A percentile compares a stretch with the other conserved stretches of the same genome.
Evolutionary conservation across 176 grass and related monocot genomes (phyloP).

Genomic region (Juncus effusus): DNA sequence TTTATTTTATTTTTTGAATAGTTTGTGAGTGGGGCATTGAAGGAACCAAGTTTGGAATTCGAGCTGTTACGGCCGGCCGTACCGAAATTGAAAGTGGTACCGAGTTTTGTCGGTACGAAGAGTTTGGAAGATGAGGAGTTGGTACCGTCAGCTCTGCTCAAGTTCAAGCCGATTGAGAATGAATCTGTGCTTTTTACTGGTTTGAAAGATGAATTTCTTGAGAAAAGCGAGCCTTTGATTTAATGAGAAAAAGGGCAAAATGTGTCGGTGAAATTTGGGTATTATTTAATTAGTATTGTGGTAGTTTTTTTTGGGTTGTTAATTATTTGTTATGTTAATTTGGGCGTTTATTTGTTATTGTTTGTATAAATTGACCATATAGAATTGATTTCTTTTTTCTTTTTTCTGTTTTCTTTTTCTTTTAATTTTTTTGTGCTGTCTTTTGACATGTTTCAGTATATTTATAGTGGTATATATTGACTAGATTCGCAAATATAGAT

Average conservation of each 20-base stretch:
- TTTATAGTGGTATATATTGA: too few species aligned
- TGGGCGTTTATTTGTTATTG: too few species aligned
- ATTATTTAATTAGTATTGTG: neutral
- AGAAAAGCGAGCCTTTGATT: conserved; percentile 49
- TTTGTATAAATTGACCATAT: neutral
- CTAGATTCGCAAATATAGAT: too few species aligned
- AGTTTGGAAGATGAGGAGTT: conserved; percentile 70
- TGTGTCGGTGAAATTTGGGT: too few species aligned
- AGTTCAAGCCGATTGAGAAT: conserved; percentile 69
- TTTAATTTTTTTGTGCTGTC: too few species aligned
- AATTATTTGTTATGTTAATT: neutral
- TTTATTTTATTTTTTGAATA: conserved; percentile 28
- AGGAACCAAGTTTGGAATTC: conserved; percentile 74
- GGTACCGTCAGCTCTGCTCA: conserved; percentile 68
- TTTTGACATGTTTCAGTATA: too few species aligned
- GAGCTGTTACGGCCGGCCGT: conserved; percentile 57
- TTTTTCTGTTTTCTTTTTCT: too few species aligned
- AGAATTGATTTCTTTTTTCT: too few species aligned
- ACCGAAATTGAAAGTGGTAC: conserved; percentile 46
- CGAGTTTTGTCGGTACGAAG: conserved; percentile 32
- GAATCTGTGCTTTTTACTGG: conserved; percentile 58
- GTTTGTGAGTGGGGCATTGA: conserved; percentile 67
- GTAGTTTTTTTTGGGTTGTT: neutral
- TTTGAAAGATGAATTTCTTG: conserved; percentile 58
- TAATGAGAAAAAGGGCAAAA: too few species aligned